Evolutionary conservation across 805 yeast genomes (phyloP).

Genomic region (Yamadazyma ubonensis): DNA sequence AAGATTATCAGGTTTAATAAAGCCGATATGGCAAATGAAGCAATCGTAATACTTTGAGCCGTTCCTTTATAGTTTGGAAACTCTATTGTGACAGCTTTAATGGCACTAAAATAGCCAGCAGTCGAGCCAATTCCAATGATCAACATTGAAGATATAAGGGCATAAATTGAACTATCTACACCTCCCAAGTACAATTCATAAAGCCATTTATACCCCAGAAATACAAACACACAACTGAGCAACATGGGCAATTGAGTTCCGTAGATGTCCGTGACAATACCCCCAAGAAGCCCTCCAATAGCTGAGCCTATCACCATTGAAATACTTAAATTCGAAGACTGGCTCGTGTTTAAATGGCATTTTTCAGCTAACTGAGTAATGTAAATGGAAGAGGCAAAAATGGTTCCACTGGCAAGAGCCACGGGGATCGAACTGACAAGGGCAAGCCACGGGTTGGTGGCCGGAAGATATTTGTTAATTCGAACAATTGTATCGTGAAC

Average conservation of each 20-base stretch:
- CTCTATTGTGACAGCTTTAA: constrained; percentile 33
- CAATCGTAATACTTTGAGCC: constrained; percentile 37
- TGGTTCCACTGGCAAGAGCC: constrained; percentile 32
- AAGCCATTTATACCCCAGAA: constrained; percentile 30
- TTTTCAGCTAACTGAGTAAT: constrained; percentile 31
- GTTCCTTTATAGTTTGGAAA: constrained; percentile 34
- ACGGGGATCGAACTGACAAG: constrained; percentile 30
- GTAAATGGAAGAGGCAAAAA: constrained; percentile 34
- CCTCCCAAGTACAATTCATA: constrained; percentile 23
- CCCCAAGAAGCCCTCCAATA: constrained; percentile 32
- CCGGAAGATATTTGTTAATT: constrained; percentile 23
- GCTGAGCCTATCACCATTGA: constrained; percentile 32
- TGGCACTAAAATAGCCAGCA: constrained; percentile 32
- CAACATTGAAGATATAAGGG: constrained; percentile 27
- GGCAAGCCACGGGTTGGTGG: constrained; percentile 27
- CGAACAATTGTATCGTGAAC: constrained; percentile 13
- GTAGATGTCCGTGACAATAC: constrained; percentile 31
- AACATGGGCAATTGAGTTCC: constrained; percentile 36
- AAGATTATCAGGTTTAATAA: constrained; percentile 25
- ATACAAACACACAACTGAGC: constrained; percentile 22
- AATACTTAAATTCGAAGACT: constrained; percentile 31
- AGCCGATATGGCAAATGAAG: constrained; percentile 37
- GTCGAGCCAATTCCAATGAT: constrained; percentile 33
- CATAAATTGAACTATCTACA: constrained; percentile 13
- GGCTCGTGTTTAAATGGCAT: constrained; percentile 28